phyloP scores from a whole-genome alignment of 176 grass and related monocot genomes.

The Metroxylon sagu region DNA sequence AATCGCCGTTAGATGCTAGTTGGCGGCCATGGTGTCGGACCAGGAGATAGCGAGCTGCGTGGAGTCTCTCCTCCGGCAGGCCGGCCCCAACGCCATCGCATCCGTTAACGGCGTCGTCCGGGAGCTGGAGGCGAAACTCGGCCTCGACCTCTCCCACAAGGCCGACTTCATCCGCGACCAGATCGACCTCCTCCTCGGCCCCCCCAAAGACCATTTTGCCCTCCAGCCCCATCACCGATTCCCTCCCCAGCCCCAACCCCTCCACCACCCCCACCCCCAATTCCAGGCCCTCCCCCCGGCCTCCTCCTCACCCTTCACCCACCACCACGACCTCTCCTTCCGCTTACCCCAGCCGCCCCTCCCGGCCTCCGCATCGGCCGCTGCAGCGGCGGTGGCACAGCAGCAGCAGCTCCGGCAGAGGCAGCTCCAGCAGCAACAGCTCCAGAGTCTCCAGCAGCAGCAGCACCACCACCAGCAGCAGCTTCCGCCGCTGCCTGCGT shows the following conservation, averaged over 20 bases:
- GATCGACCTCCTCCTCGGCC: slow-evolving; percentile 52
- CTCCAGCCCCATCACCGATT: slow-evolving; percentile 7
- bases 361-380: slow-evolving; percentile 20
- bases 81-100: slow-evolving; percentile 10
- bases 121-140: slow-evolving; percentile 50
- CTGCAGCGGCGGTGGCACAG: slow-evolving; percentile 22
- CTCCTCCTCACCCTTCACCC: slow-evolving; percentile 9
- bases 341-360: slow-evolving; percentile 24
- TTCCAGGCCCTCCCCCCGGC: background rate
- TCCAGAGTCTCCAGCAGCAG: slow-evolving; percentile 1
- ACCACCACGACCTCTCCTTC: slow-evolving; percentile 24
- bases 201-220: slow-evolving; percentile 40
- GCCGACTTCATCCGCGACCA: slow-evolving; percentile 66
- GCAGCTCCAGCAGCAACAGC: slow-evolving; percentile 36
- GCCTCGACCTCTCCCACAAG: slow-evolving; percentile 79
- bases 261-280: slow-evolving; percentile 25
- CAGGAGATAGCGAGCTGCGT: slow-evolving; percentile 80
- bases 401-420: slow-evolving; percentile 33
- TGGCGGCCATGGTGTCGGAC: slow-evolving; percentile 53
- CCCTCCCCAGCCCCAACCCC: slow-evolving; percentile 1
- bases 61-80: slow-evolving; percentile 58
- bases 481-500: background rate
- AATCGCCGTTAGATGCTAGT: too few species aligned
- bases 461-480: background rate
- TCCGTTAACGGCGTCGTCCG: slow-evolving; percentile 51